Base-by-base conservation (phyloP, 2,329 filamentous ascomycete genomes). In the Escovopsis weberi region DNA sequence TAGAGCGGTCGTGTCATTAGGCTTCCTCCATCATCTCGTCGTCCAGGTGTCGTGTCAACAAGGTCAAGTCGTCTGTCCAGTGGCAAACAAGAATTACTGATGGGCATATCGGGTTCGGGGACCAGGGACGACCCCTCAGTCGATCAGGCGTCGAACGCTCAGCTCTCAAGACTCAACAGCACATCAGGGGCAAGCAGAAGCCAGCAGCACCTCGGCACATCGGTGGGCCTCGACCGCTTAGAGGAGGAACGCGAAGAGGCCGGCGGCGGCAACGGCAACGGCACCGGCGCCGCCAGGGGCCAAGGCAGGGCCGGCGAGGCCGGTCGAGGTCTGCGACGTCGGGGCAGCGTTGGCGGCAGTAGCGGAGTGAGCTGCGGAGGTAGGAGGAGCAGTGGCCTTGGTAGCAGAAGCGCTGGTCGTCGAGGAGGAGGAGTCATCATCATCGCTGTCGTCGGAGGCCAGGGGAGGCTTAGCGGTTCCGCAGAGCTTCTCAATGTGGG, bases 241-340 rank as follows among this genome's bases (percentile, higher is more conserved):
- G 53, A 75, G 55, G 49, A 74, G 55, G 51, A 69, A 70, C 49
- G 71, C 72, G 47, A 75, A 58, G 37, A 75, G 54, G 43, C 70
- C 72, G 37, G 70, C 73, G 35, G 68, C 63, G 32, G 64, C 68
- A 6, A 45, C 40, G 36, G 68, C 69, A 19, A 56, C 60, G 36
- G 62, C 65, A 39, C 68, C 67, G 45, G 68, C 67, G 51, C 46
- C 67, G 51, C 46, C 55, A 28, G 61, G 59, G 36, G 65, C 70
- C 47, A 69, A 59, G 40, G 65, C 63, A 51, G 63, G 56, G 40
- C 57, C 62, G 39, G 63, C 64, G 23, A 62, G 49, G 45, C 63
- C 47, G 48, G 50, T 43, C 33, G 36, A 46, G 30, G 48, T 44
- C 12, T 36, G 34, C 15, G 54, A 48, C 30, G 47, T 43, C 15